Evolutionary conservation across 306 rosid species (phyloP), one percentile per base, ranked within the genome.

Genomic region (Acacia crassicarpa): DNA sequence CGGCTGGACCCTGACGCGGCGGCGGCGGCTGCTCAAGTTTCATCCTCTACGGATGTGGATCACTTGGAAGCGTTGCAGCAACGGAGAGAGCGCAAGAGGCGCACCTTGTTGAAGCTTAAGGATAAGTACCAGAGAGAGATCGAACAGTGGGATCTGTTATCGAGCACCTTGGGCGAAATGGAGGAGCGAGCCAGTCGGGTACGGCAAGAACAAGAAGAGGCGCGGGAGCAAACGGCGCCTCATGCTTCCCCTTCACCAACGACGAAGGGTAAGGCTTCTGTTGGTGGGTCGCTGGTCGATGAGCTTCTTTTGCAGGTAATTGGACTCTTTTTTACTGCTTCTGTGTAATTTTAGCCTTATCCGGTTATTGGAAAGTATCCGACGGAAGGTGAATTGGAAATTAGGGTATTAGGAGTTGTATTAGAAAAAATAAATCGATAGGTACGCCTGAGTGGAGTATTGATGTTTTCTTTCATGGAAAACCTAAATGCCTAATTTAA

Each of bases 251-350:
- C 85, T 65, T 76, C 70, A 17, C 53, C 43, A 20, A 16, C 76
- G 22, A 16, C 73, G 4, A 74, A 23, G 61, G 74, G 54, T 12
- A n/a, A 48, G 72, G 90, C 78, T 71, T 72, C 87, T 35, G 80
- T 48, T 72, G 76, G 78, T 86, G 85, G 81, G 72, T 84, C 88
- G 23, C 44, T 88, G 20, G 80, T 89, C 63, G 76, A 87, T 13
- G 89, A 93, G 80, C 89, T 91, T 68, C 83, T 91, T 53, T 67
- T 81, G 76, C 94, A 91, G 95, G 97, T 93, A 83, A 80, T 68
- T 72, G 12, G 20, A 49, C 9, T 15, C 46, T 32, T 17, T 32
- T n/a, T 38, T 16, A 3, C 46, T 65, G 23, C 15, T 25, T 32
- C 30, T 27, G 23, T 19, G 12, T 74, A 25, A 68, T 30, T 80